Percentiles rank a stretch among this genome's conserved stretches.
phyloP scores from a whole-genome alignment of 495 filamentous ascomycete species.

The Podospora conica region DNA sequence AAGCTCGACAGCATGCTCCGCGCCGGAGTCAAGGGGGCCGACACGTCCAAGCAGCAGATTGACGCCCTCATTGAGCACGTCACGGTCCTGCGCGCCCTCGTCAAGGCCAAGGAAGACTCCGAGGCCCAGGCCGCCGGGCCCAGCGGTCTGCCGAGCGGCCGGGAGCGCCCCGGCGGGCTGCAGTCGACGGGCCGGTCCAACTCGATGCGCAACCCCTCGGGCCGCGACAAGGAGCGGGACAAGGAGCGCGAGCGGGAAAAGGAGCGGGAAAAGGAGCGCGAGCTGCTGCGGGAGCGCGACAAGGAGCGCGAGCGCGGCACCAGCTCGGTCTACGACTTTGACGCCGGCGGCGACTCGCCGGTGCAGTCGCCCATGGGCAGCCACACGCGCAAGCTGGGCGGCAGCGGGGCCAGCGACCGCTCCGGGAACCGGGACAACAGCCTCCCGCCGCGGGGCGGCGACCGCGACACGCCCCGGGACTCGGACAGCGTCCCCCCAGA shows the following conservation, averaged over 20 bases:
- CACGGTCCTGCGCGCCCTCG: constrained; percentile 39
- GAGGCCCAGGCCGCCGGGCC: constrained; percentile 46
- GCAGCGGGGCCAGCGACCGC: constrained; percentile 47
- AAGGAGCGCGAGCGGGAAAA: constrained; percentile 15
- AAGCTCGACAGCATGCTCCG: constrained; percentile 38
- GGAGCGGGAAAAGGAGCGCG: constrained; percentile 21
- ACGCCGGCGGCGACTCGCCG: constrained; percentile 64
- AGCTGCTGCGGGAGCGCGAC: constrained; percentile 13
- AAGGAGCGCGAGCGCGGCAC: constrained; percentile 32
- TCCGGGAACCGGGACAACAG: constrained; percentile 33
- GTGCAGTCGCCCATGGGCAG: constrained; percentile 54
- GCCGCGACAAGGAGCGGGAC: constrained; percentile 21
- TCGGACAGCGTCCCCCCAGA: constrained; percentile 42
- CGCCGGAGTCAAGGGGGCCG: constrained; percentile 38
- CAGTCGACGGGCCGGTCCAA: constrained; percentile 21
- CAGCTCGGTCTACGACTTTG: constrained; percentile 57
- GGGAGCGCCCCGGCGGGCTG: constrained; percentile 24
- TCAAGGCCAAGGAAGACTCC: constrained; percentile 52
- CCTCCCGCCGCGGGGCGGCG: constrained; percentile 36
- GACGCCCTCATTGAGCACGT: constrained; percentile 40
- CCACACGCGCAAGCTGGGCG: constrained; percentile 37
- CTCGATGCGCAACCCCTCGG: constrained; percentile 25
- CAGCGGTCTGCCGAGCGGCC: constrained; percentile 11
- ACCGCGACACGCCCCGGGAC: constrained; percentile 42
- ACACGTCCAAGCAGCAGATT: constrained; percentile 30